Evolutionary conservation across 2,329 filamentous ascomycete species (phyloP), one percentile per base, ranked within the genome.

Genomic region (Raffaelea ambrosiae): DNA sequence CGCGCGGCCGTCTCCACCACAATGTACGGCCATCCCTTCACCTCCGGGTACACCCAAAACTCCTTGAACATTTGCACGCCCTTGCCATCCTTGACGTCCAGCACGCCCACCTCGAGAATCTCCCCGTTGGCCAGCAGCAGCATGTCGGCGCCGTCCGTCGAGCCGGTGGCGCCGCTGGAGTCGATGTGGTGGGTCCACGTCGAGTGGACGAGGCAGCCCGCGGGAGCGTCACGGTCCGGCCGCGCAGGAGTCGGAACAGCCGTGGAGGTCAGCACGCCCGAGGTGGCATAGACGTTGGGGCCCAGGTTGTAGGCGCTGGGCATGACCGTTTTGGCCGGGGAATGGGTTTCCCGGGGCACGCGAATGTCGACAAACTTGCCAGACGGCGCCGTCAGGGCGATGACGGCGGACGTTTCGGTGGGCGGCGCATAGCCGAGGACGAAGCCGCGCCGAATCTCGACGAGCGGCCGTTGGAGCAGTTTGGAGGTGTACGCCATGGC

Each of bases 291-390:
- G 26, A 45, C 47, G 16, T 21, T 13, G 3, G 23, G 13, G 2
- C 42, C 26, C 2, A 48, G 26, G 16, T 40, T 20, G 18, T 23
- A 48, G 18, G 35, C 36, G 18, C 19, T 41, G 2, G 42, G 35
- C 35, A 48, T 48, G 16, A 48, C 47, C 3, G 35, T 18, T 21
- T 10, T 21, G 8, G 7, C 9, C 21, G 26, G 13, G 5, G 21
- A 1, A 3, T 11, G 9, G 4, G n/a, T 4, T 7, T 33, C 26
- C 19, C 41, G 38, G 19, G 47, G 47, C 3, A 48, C 47, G 13
- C 47, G 41, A 10, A 48, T 41, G 31, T 48, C 47, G 29, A 48
- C 47, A 38, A 45, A 48, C 21, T 45, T 48, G 19, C 47, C 47
- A 4, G 47, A 48, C 16, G 47, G 47, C 14, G 22, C 38, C 5